A percentile compares a stretch with the other conserved stretches of the same genome.
phyloP scores from a whole-genome alignment of 1,284 basidiomycete species.

The Sporisorium exsertum region DNA sequence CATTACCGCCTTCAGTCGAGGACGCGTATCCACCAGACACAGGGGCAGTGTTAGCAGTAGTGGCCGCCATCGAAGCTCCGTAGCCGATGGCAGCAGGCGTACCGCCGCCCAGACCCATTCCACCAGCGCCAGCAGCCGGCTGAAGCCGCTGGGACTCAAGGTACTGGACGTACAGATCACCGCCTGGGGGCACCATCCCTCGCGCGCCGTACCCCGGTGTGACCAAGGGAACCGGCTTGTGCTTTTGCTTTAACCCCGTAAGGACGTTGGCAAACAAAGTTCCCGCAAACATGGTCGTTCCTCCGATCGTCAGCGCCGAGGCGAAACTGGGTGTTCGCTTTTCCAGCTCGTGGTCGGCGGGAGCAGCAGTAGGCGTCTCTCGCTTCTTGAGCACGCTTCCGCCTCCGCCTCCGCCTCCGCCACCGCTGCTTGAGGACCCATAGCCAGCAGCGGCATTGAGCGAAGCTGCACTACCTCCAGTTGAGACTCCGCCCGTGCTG shows the following conservation, averaged over 20 bases:
- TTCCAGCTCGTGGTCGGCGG: neutral
- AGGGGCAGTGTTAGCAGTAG: neutral
- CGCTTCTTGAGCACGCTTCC: conserved; percentile 33
- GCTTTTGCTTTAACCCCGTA: conserved; percentile 17
- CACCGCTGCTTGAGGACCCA: neutral
- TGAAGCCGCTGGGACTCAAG: conserved; percentile 16
- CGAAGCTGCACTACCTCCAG: neutral
- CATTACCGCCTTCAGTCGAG: no score
- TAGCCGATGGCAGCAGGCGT: neutral
- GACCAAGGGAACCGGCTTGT: conserved; percentile 34
- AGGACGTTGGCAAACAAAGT: conserved; percentile 17
- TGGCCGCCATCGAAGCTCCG: neutral
- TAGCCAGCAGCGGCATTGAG: conserved; percentile 35
- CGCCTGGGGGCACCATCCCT: conserved; percentile 30
- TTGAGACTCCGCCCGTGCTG: neutral
- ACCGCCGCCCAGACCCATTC: neutral
- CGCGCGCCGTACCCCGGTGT: conserved; percentile 27
- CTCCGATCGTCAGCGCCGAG: conserved; percentile 16
- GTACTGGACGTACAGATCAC: conserved; percentile 31
- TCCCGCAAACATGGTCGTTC: conserved; percentile 36
- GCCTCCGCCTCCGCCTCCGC: neutral
- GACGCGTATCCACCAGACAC: no score
- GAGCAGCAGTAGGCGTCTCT: neutral
- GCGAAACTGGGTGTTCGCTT: conserved; percentile 24
- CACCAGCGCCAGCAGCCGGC: neutral